Base-by-base conservation (phyloP, 164 flowering plant genomes). In the Brasenia schreberi region DNA sequence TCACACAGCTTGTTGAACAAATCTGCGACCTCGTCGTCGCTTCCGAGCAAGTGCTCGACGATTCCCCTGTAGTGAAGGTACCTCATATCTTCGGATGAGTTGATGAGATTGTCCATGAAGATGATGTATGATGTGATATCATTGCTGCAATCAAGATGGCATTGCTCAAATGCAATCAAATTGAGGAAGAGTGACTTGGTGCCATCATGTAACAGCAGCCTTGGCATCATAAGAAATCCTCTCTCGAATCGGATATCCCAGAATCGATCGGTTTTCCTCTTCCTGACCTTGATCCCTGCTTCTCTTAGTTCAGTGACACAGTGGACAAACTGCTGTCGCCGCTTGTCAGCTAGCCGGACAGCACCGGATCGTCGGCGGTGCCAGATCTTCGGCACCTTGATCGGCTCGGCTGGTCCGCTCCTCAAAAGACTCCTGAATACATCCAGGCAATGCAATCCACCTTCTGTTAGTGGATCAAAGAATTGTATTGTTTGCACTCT, bases 41-140 rank as follows among this genome's bases (percentile, higher is more conserved):
- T 88, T 14, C 98, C 97, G 7, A 87, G 84, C 96, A 96, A 90
- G 59, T 92, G 93, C 77, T 92, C 94, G 59, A 92, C 72, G 42
- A 92, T 92, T 60, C 98, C 93, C 58, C 80, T 76, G 74, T 88
- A 85, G 67, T 88, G 98, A 43, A 92, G 81, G 80, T 85, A 82
- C 0, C 82, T 82, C 39, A 92, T 96, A 70, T 92, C 98, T 18
- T 80, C 85, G 0, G 89, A 83, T 0, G 89, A 84, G 74, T 92
- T 82, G 10, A 88, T 92, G 74, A 92, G 70, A 67, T 88, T 92
- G 69, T 92, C 96, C 96, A 90, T 81, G 82, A 90, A 93, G 27
- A 93, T 77, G 19, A 90, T 85, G 65, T 88, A 90, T 1, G 97
- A 82, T 4, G 96, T 90, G 52, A 93, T 85, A 71, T 85, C 90